These are phyloP conservation scores for Bullera alba DNA, from an alignment of 768 basidiomycete genomes.

Conservation along the genomic window DNA sequence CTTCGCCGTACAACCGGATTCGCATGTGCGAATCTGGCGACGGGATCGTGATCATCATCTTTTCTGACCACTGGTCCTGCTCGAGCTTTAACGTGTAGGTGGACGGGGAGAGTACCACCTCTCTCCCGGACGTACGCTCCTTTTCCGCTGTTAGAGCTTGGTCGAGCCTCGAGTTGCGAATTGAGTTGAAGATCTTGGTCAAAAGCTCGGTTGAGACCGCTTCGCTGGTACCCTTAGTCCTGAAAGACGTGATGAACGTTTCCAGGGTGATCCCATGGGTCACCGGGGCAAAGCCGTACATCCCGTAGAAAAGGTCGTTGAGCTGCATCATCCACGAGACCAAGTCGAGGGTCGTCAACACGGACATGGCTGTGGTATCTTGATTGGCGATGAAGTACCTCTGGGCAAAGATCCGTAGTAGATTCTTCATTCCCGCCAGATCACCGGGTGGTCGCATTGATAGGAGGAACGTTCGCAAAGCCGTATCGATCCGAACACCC, in stretches of 20 bases:
- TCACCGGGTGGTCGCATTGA: slow-evolving; percentile 63
- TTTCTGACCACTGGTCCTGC: slow-evolving; percentile 80
- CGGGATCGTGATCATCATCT: slow-evolving; percentile 76
- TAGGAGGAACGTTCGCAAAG: slow-evolving; percentile 79
- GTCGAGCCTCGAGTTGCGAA: slow-evolving; percentile 57
- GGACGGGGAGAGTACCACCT: slow-evolving; percentile 55
- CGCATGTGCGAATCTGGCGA: slow-evolving; percentile 72
- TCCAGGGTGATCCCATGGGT: slow-evolving; percentile 54
- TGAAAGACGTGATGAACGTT: slow-evolving; percentile 78
- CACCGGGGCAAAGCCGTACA: slow-evolving; percentile 39
- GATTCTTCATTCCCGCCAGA: slow-evolving; percentile 54
- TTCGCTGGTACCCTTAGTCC: slow-evolving; percentile 63
- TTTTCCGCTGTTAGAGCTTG: slow-evolving; percentile 54
- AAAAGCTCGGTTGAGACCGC: slow-evolving; percentile 69
- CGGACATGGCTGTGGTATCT: slow-evolving; percentile 65
- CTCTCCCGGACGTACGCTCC: slow-evolving; percentile 45
- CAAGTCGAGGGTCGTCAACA: slow-evolving; percentile 22
- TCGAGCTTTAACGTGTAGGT: slow-evolving; percentile 68
- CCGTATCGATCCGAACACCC: slow-evolving; percentile 76
- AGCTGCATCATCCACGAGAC: slow-evolving; percentile 54
- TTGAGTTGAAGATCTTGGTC: slow-evolving; percentile 68
- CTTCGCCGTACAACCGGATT: slow-evolving; percentile 80
- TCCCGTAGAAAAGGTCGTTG: slow-evolving; percentile 70
- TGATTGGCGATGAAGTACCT: slow-evolving; percentile 89
- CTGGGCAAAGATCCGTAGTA: slow-evolving; percentile 75